Conservation (phyloP, 1,284 basidiomycete genomes). For the Moesziomyces antarcticus region DNA sequence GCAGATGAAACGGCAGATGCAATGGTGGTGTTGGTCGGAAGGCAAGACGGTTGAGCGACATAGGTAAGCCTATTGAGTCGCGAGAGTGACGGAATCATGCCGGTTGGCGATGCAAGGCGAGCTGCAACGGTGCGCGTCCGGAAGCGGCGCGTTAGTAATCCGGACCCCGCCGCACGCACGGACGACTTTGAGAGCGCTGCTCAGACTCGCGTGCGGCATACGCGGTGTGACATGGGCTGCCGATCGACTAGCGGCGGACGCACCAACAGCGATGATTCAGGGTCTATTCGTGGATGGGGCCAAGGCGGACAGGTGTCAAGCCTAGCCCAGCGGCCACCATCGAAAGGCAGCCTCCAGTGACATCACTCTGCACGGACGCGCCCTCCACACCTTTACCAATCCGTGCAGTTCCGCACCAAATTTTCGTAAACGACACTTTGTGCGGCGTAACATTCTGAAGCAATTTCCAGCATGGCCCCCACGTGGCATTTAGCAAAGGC, state of each 20-base stretch:
- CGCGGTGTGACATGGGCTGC: background rate
- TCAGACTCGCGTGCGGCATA: background rate
- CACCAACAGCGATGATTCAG: background rate
- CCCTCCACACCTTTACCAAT: conserved; percentile 20
- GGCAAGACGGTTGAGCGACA: too few species aligned
- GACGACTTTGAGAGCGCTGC: background rate
- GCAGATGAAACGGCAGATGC: background rate
- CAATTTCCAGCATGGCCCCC: too few species aligned
- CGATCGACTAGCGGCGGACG: background rate
- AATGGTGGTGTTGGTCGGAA: background rate
- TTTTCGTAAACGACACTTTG: background rate
- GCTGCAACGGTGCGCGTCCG: background rate
- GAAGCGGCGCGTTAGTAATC: background rate
- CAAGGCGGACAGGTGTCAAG: background rate
- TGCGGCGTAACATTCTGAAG: too few species aligned
- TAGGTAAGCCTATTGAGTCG: too few species aligned
- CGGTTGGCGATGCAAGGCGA: too few species aligned
- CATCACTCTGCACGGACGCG: conserved; percentile 8
- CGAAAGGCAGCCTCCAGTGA: conserved; percentile 9
- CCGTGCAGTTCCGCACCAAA: too few species aligned
- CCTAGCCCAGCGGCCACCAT: background rate
- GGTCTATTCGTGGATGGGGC: background rate
- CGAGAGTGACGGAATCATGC: background rate
- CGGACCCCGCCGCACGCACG: background rate
- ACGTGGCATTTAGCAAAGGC: too few species aligned